Conservation (phyloP, 495 filamentous ascomycete species). For the Hypoxylon fuscum region DNA sequence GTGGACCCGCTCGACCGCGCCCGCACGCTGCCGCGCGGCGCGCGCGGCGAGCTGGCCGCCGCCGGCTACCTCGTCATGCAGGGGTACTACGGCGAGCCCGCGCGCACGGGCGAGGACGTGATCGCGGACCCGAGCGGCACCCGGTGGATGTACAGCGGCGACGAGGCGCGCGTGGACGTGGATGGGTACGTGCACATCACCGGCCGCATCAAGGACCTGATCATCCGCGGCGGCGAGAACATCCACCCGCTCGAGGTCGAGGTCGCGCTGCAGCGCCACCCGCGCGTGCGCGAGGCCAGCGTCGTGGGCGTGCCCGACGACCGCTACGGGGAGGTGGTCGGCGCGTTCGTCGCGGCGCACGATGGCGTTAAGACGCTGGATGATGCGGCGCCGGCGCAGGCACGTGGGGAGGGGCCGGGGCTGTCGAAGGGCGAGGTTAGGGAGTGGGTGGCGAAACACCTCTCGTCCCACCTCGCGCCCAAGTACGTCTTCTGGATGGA, state of each 20-base stretch:
- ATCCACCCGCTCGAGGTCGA: slow-evolving; percentile 96
- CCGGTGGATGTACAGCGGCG: slow-evolving; percentile 74
- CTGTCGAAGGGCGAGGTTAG: slow-evolving; percentile 66
- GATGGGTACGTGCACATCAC: slow-evolving; percentile 72
- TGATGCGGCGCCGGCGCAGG: slow-evolving; percentile 29
- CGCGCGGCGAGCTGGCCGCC: slow-evolving; percentile 83
- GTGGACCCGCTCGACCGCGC: slow-evolving; percentile 69
- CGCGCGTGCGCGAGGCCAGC: slow-evolving; percentile 73
- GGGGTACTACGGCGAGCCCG: slow-evolving; percentile 82
- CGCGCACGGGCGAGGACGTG: slow-evolving; percentile 75
- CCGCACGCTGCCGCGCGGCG: slow-evolving; percentile 67
- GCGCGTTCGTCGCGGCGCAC: slow-evolving; percentile 76
- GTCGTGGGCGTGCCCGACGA: slow-evolving; percentile 88
- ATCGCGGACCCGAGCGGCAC: slow-evolving; percentile 59
- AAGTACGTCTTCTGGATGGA: slow-evolving; percentile 89
- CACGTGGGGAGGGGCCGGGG: slow-evolving; percentile 26
- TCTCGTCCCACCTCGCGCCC: slow-evolving; percentile 84
- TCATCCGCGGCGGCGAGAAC: slow-evolving; percentile 94
- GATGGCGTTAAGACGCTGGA: slow-evolving; percentile 47
- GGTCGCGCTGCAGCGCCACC: slow-evolving; percentile 82
- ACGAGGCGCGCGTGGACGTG: slow-evolving; percentile 88
- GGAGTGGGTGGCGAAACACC: slow-evolving; percentile 73
- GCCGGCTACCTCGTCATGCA: slow-evolving; percentile 90
- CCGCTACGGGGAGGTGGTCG: slow-evolving; percentile 85
- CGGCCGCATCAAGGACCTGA: slow-evolving; percentile 83